Evolutionary conservation across 306 rosid species (phyloP).

Genomic region (Pyrus pyrifolia): DNA sequence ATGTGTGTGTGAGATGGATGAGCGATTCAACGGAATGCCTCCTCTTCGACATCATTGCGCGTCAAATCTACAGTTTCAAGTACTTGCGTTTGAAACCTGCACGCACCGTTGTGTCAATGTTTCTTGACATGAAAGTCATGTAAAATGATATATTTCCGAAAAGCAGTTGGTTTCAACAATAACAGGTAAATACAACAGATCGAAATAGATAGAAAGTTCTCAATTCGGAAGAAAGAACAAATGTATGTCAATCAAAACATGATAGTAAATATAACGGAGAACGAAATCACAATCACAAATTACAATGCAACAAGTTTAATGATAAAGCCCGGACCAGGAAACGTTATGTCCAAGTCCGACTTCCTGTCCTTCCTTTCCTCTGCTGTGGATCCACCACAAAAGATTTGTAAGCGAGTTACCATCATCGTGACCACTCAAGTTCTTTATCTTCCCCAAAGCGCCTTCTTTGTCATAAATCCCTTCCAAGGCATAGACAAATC

Average conservation of each 20-base stretch:
- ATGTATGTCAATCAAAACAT: not conserved
- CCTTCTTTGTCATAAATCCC: constrained; percentile 47
- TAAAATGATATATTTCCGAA: not conserved
- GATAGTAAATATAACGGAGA: not conserved
- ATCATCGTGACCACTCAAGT: constrained; percentile 55
- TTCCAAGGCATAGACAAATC: constrained; percentile 57
- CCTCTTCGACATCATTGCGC: no score
- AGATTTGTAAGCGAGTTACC: constrained; percentile 77
- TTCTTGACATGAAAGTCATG: not conserved
- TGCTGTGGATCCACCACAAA: constrained; percentile 79
- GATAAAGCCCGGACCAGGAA: constrained; percentile 35
- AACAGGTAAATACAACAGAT: not conserved
- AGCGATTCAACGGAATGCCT: no score
- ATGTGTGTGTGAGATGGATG: no score
- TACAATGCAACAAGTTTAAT: constrained; percentile 5
- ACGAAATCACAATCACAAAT: not conserved
- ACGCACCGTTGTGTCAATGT: not conserved
- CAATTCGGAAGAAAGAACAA: not conserved
- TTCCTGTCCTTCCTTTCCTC: constrained; percentile 28
- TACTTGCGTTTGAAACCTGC: no score
- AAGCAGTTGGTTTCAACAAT: not conserved
- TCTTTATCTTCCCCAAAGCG: constrained; percentile 44
- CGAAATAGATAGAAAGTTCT: not conserved
- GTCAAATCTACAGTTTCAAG: no score
- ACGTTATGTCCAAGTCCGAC: constrained; percentile 7